Conservation (phyloP, 148 eudicot genomes). For the Nyssa sinensis region DNA sequence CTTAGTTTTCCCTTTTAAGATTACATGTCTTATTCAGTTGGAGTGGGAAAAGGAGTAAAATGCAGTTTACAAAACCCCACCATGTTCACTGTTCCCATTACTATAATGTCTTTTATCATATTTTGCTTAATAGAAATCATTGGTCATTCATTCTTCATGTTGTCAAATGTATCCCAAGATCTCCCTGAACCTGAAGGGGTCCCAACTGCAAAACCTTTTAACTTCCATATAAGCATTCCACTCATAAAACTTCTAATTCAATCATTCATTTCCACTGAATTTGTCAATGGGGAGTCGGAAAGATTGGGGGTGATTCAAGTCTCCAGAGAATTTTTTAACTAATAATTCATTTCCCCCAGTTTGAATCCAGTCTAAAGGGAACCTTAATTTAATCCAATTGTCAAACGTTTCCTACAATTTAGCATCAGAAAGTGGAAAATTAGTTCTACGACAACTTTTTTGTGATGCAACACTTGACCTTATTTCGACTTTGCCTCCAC, state of each 20-base stretch:
- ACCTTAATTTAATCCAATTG: too few relatives aligned
- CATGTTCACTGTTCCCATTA: background rate
- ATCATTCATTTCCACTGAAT: too few relatives aligned
- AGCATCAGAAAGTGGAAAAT: too few relatives aligned
- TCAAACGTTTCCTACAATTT: too few relatives aligned
- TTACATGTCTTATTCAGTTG: background rate
- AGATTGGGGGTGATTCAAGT: too few relatives aligned
- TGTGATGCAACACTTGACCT: too few relatives aligned
- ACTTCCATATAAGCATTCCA: background rate
- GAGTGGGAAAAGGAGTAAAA: background rate
- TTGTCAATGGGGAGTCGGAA: too few relatives aligned
- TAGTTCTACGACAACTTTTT: too few relatives aligned
- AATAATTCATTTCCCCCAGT: too few relatives aligned
- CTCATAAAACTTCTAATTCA: background rate
- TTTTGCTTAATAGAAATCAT: background rate
- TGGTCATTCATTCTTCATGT: background rate
- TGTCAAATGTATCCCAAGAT: background rate
- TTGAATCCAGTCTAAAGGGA: too few relatives aligned
- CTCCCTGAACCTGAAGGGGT: background rate
- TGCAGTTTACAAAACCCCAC: background rate
- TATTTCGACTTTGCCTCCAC: too few relatives aligned
- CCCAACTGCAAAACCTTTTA: background rate
- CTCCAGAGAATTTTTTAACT: too few relatives aligned
- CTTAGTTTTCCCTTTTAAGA: background rate
- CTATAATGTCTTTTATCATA: background rate